Evolutionary conservation across 345 rosid species (phyloP).

Genomic region (Acer yangbiense): DNA sequence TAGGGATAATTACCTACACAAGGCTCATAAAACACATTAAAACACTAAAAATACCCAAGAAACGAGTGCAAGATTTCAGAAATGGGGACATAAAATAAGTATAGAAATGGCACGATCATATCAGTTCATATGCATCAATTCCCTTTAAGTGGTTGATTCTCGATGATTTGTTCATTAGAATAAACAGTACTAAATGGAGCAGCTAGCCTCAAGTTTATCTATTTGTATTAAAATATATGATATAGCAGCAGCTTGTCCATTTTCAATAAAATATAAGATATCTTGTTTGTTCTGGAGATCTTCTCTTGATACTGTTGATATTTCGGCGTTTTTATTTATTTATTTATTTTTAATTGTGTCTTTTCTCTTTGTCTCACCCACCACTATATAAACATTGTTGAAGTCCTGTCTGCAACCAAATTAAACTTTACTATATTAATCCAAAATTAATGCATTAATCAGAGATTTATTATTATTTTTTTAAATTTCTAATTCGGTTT

Average conservation of each 20-base stretch:
- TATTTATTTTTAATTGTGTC: not conserved
- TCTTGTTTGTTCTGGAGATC: not conserved
- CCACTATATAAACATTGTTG: not conserved
- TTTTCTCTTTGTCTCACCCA: not conserved
- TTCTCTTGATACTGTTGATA: conserved; percentile 19
- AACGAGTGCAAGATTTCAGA: too few species aligned
- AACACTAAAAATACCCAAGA: too few species aligned
- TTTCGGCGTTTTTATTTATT: conserved; percentile 14
- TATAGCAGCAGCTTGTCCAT: not conserved
- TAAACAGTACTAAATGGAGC: not conserved
- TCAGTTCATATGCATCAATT: too few species aligned
- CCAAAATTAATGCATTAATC: too few species aligned
- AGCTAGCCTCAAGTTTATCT: conserved; percentile 6
- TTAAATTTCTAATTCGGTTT: not conserved
- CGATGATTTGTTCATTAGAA: too few species aligned
- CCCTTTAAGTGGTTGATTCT: too few species aligned
- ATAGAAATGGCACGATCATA: too few species aligned
- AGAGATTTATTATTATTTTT: not conserved
- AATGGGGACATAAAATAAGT: too few species aligned
- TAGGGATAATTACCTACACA: too few species aligned
- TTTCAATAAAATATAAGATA: conserved; percentile 7
- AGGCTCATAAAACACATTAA: too few species aligned
- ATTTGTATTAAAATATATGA: not conserved
- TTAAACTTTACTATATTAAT: not conserved
- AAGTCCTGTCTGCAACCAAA: not conserved